A percentile compares a stretch with the other conserved stretches of the same genome.
Conservation (phyloP, 2,329 filamentous ascomycete genomes). For the Diplodia intermedia region DNA sequence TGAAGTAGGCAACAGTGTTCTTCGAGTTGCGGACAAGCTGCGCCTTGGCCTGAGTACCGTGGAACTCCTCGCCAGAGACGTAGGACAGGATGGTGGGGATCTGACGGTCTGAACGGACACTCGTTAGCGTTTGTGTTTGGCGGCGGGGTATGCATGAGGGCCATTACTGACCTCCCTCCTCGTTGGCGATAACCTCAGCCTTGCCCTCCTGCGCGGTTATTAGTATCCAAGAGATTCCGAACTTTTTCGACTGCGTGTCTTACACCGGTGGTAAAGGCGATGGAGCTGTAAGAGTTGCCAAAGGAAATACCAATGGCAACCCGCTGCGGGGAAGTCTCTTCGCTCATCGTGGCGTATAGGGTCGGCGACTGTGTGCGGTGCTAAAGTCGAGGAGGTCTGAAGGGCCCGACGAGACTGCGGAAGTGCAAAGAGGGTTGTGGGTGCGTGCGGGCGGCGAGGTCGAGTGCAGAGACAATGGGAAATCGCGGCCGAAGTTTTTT, state of each 20-base stretch:
- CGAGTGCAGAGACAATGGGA: conserved; percentile 14
- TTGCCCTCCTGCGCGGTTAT: conserved; percentile 73
- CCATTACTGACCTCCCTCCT: conserved; percentile 80
- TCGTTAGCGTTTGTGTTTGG: conserved; percentile 31
- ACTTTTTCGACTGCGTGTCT: conserved; percentile 36
- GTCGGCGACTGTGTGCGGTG: neutral
- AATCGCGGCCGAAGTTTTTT: conserved; percentile 22
- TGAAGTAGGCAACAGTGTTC: conserved; percentile 95
- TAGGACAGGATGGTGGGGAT: conserved; percentile 96
- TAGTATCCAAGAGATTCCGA: neutral
- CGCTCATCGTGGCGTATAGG: conserved; percentile 53
- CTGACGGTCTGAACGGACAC: conserved; percentile 76
- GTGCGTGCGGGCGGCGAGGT: conserved; percentile 6
- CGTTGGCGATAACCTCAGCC: conserved; percentile 97
- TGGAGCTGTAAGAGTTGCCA: conserved; percentile 98
- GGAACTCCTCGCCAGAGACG: conserved; percentile 94
- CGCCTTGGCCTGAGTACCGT: conserved; percentile 91
- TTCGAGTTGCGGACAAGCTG: conserved; percentile 90
- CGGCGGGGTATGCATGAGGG: conserved; percentile 29
- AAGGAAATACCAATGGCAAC: conserved; percentile 93
- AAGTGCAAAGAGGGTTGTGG: neutral
- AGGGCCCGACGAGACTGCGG: neutral
- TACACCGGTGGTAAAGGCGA: conserved; percentile 79
- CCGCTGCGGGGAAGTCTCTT: conserved; percentile 59
- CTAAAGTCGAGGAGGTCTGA: neutral